A percentile compares a stretch with the other conserved stretches of the same genome.
phyloP scores from a whole-genome alignment of 331 rosid genomes.

The Quercus tomentella region DNA sequence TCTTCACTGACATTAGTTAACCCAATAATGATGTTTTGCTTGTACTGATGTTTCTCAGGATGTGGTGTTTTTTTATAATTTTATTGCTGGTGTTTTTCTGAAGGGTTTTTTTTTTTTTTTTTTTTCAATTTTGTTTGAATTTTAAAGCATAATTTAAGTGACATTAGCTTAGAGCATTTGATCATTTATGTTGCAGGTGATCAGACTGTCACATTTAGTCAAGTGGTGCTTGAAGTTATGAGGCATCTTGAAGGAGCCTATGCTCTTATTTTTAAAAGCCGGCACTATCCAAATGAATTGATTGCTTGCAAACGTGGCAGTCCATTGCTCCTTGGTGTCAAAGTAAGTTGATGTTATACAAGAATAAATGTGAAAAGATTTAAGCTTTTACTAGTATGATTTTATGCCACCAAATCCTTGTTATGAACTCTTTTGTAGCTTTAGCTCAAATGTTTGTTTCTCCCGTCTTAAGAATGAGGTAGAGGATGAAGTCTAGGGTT shows the following conservation, averaged over 20 bases:
- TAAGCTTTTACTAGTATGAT: neutral
- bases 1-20: neutral
- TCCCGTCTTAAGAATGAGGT: no score
- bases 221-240: conserved; percentile 97
- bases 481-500: no score
- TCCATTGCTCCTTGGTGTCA: conserved; percentile 91
- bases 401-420: neutral
- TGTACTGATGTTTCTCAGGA: neutral
- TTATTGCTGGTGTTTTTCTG: neutral
- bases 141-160: conserved; percentile 7
- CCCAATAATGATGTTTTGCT: neutral
- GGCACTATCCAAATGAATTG: conserved; percentile 90
- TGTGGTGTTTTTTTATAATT: neutral
- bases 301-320: conserved; percentile 99
- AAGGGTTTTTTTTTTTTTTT: neutral
- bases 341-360: conserved; percentile 47
- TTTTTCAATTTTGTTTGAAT: neutral
- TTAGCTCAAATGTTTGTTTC: neutral
- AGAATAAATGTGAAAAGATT: neutral
- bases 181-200: conserved; percentile 53
- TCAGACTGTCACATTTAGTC: conserved; percentile 81
- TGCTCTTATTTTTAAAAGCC: conserved; percentile 95
- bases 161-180: conserved; percentile 29
- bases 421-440: neutral
- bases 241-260: conserved; percentile 99